Evolutionary conservation across 2,329 filamentous ascomycete genomes (phyloP), one percentile per base, ranked within the genome.

Genomic region (Venturia oleaginea): DNA sequence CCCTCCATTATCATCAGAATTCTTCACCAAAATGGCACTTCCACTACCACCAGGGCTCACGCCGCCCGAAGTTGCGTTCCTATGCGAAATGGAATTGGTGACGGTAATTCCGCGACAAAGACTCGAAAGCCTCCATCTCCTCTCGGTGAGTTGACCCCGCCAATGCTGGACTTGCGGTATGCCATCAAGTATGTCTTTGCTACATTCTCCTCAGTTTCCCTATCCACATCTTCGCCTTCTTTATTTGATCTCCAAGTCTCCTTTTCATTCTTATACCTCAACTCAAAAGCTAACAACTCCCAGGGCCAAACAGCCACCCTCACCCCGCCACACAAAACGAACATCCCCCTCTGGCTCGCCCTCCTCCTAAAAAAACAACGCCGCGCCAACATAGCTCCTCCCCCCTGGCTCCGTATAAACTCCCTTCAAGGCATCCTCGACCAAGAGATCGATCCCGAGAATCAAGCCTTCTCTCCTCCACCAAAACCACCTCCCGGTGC

Each of bases 71-170:
- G 89, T 95, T 57, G 90, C 92, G 61, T 99, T 97, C 73, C 80
- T 97, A 34, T 96, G 92, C 76, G 94, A 99, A 79, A 97, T 97
- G 92, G 93, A 97, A 79, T 85, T 91, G 71, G 89, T 99, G 64
- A 97, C 92, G 0, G 84, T 99, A 27, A 86, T 97, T 61, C 94
- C 94, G 42, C 90, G 94, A 63, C 92, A 97, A 75, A 85, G 90
- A 68, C 86, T 99, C 63, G 92, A 97, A 69, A 86, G 85, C 69
- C 89, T 99, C 67, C 83, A 90, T 70, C 83, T 99, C 67, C 84
- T 99, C 64, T 87, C 88, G 68, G 94, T 97, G 81, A 80, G 88
- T 85, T 66, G 70, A 70, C 71, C 72, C 71, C 67, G 63, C 68
- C 65, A 61, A 55, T 27, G 42, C 34, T 40, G 40, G 43, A 48